Conservation (phyloP, 306 rosid species). For the Ceratonia siliqua region DNA sequence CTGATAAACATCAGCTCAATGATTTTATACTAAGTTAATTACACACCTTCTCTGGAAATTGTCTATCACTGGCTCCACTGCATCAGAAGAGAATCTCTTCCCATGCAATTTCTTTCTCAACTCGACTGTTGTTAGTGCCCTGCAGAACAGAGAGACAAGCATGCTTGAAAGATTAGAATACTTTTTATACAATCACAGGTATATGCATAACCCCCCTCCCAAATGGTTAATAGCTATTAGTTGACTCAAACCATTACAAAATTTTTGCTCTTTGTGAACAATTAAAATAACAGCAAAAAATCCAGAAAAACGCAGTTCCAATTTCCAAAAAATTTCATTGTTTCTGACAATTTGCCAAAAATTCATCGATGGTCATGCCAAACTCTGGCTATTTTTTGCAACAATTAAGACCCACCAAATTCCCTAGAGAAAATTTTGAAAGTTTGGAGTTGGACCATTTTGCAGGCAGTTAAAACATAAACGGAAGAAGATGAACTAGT, state of each 20-base stretch:
- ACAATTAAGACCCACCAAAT: not conserved
- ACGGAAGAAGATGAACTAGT: not conserved
- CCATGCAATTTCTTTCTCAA: constrained; percentile 71
- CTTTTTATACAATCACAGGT: constrained; percentile 11
- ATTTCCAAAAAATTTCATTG: not conserved
- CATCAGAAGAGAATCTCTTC: constrained; percentile 54
- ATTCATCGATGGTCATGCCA: constrained; percentile 4
- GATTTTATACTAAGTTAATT: constrained; percentile 20
- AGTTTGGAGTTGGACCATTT: not conserved
- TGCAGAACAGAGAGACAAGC: constrained; percentile 37
- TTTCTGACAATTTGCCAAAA: not conserved
- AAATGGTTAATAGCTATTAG: constrained; percentile 3
- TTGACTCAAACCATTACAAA: constrained; percentile 1
- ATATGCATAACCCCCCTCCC: not conserved
- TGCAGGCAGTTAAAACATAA: not conserved
- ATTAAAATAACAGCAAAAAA: not conserved
- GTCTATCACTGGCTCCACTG: constrained; percentile 60
- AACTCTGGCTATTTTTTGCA: not conserved
- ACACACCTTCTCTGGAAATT: constrained; percentile 69
- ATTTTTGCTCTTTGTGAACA: not conserved
- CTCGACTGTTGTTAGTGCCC: constrained; percentile 80
- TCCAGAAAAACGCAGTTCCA: not conserved
- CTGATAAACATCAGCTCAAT: constrained; percentile 8
- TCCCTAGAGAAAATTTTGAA: not conserved
- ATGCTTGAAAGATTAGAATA: constrained; percentile 10